Percentiles rank a stretch among this genome's conserved stretches.
Evolutionary conservation across 73 alveolate genomes (phyloP).

Genomic region (Paramecium sexaurelia): DNA sequence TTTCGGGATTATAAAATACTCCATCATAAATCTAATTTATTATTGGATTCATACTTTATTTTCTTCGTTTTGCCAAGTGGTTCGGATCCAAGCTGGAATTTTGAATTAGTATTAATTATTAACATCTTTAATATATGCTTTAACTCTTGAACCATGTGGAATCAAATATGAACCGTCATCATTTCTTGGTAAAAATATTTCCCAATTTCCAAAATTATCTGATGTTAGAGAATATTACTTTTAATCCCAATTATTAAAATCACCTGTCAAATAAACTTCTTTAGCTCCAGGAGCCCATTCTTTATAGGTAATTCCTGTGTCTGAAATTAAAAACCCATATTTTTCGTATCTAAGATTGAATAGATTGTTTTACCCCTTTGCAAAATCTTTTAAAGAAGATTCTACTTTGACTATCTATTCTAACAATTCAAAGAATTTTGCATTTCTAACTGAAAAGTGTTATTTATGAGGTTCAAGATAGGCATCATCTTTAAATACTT

Average conservation of each 20-base stretch:
- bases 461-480: slow-evolving; percentile 51
- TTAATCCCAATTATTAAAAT: slow-evolving; percentile 76
- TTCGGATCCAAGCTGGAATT: slow-evolving; percentile 85
- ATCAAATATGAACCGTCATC: slow-evolving; percentile 68
- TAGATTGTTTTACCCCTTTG: slow-evolving; percentile 54
- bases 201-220: slow-evolving; percentile 81
- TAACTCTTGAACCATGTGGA: slow-evolving; percentile 75
- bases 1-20: slow-evolving; percentile 85
- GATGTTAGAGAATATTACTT: slow-evolving; percentile 61
- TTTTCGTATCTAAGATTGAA: slow-evolving; percentile 43
- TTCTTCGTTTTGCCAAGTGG: slow-evolving; percentile 77
- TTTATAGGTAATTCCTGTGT: slow-evolving; percentile 62
- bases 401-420: slow-evolving; percentile 53
- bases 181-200: slow-evolving; percentile 68
- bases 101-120: slow-evolving; percentile 73
- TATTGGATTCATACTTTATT: slow-evolving; percentile 23
- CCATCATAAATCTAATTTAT: slow-evolving; percentile 68
- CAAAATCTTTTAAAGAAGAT: slow-evolving; percentile 60
- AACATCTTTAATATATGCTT: slow-evolving; percentile 68
- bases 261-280: slow-evolving; percentile 83
- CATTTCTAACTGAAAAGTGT: slow-evolving; percentile 64
- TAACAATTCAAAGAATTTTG: slow-evolving; percentile 39
- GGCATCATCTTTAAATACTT: slow-evolving; percentile 43
- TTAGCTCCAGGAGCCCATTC: slow-evolving; percentile 97
- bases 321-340: slow-evolving; percentile 57